phyloP scores from a whole-genome alignment of 2,329 filamentous ascomycete species.

The Aspergillus chevalieri region DNA sequence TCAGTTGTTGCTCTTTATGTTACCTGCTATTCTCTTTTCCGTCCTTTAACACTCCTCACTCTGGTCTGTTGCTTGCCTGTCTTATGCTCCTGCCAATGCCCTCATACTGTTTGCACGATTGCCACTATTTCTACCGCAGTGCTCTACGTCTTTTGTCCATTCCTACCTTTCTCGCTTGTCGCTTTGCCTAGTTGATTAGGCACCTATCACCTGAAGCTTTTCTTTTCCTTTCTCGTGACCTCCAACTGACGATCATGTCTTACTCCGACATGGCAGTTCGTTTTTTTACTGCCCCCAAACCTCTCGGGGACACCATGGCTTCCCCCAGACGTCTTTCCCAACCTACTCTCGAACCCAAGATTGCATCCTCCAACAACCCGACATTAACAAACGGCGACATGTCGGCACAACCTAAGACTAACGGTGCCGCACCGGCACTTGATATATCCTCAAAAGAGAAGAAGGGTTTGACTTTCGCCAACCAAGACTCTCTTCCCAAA shows the following conservation, averaged over 20 bases:
- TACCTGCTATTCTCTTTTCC: neutral
- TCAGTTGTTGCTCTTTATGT: conserved; percentile 1
- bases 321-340: conserved; percentile 18
- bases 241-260: conserved; percentile 51
- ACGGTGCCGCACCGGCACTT: conserved; percentile 43
- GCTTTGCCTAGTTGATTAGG: conserved; percentile 56
- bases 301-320: conserved; percentile 65
- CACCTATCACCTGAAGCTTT: conserved; percentile 15
- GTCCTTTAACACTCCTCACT: neutral
- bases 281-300: conserved; percentile 65
- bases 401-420: conserved; percentile 35
- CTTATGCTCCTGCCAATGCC: conserved; percentile 54
- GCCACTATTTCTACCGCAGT: conserved; percentile 89
- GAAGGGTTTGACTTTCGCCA: conserved; percentile 77
- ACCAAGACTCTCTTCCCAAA: conserved; percentile 82
- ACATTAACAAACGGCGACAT: conserved; percentile 18
- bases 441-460: conserved; percentile 36
- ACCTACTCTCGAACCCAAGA: conserved; percentile 19
- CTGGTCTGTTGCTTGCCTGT: neutral
- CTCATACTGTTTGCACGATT: conserved; percentile 75
- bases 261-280: conserved; percentile 59
- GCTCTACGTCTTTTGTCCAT: conserved; percentile 80
- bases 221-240: conserved; percentile 1
- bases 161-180: conserved; percentile 68
- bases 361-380: conserved; percentile 8